A percentile compares a stretch with the other conserved stretches of the same genome.
These are phyloP conservation scores for Hypoxylon sp. DNA, from an alignment of 2,329 filamentous ascomycete genomes.

Conservation along the genomic window DNA sequence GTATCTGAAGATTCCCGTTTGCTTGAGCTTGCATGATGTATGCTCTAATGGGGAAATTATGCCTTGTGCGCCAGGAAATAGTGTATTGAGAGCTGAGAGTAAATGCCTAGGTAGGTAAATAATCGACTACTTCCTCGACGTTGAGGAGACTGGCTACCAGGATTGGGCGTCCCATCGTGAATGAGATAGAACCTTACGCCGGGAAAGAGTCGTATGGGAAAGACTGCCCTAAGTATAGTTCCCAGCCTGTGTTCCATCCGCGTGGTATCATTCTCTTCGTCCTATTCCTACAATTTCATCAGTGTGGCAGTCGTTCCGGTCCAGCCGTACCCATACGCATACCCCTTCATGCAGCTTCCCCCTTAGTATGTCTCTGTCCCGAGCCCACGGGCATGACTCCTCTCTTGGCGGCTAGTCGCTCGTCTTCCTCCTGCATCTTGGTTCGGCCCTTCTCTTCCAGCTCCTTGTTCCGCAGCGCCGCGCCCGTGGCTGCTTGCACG, in stretches of 20 bases:
- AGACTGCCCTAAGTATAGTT: too few species aligned
- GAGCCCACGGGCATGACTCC: conserved; percentile 45
- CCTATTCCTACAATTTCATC: not conserved
- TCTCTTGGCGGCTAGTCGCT: conserved; percentile 44
- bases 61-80: too few species aligned
- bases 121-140: not conserved
- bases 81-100: too few species aligned
- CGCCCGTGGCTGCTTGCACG: conserved; percentile 42
- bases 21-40: too few species aligned
- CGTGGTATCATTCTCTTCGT: not conserved
- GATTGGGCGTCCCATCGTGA: not conserved
- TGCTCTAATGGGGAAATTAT: too few species aligned
- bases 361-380: conserved; percentile 29
- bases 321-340: not conserved
- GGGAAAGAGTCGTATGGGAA: too few species aligned
- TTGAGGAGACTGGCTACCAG: not conserved
- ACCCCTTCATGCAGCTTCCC: not conserved
- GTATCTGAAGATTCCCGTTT: too few species aligned
- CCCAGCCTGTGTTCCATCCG: not conserved
- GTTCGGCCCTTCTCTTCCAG: conserved; percentile 43
- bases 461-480: conserved; percentile 39
- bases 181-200: not conserved
- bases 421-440: conserved; percentile 47
- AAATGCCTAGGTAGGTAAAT: too few species aligned
- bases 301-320: not conserved